phyloP scores from a whole-genome alignment of 352 stramenopile species.

The Phytophthora tentaculata region DNA sequence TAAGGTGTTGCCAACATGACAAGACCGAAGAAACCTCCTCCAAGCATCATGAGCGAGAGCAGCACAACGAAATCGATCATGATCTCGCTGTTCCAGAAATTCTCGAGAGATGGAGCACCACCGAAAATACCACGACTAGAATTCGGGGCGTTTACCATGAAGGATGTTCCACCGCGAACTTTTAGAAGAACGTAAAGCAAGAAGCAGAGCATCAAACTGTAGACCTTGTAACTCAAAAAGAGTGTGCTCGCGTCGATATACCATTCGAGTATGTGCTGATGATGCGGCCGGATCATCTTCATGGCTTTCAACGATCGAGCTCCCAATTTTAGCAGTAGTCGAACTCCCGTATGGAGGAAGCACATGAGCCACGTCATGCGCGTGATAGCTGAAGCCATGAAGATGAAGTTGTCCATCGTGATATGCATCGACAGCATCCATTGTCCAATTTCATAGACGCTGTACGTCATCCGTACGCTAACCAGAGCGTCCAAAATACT shows the following conservation, averaged over 20 bases:
- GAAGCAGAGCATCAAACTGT: constrained; percentile 57
- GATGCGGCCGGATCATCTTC: constrained; percentile 34
- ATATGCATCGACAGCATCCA: constrained; percentile 64
- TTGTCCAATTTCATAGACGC: constrained; percentile 51
- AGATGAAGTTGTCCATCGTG: constrained; percentile 64
- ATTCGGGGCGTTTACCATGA: constrained; percentile 45
- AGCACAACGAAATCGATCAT: constrained; percentile 57
- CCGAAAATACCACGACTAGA: constrained; percentile 48
- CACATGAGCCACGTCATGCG: constrained; percentile 72
- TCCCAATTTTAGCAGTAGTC: constrained; percentile 38
- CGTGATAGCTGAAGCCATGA: constrained; percentile 53
- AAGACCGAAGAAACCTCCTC: constrained; percentile 30
- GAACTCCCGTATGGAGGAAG: constrained; percentile 44
- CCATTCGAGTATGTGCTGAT: constrained; percentile 51
- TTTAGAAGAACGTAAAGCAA: constrained; percentile 49
- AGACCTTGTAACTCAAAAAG: constrained; percentile 71
- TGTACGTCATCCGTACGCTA: constrained; percentile 55
- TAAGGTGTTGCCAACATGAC: constrained; percentile 51
- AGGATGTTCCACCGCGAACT: constrained; percentile 40
- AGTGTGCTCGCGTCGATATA: constrained; percentile 53
- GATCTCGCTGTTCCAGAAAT: constrained; percentile 64
- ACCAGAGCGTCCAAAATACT: constrained; percentile 60
- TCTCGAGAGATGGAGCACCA: constrained; percentile 38
- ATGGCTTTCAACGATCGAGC: constrained; percentile 40
- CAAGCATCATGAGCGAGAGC: constrained; percentile 39